Conservation (phyloP, 73 alveolate species). For the Paramecium bursaria region DNA sequence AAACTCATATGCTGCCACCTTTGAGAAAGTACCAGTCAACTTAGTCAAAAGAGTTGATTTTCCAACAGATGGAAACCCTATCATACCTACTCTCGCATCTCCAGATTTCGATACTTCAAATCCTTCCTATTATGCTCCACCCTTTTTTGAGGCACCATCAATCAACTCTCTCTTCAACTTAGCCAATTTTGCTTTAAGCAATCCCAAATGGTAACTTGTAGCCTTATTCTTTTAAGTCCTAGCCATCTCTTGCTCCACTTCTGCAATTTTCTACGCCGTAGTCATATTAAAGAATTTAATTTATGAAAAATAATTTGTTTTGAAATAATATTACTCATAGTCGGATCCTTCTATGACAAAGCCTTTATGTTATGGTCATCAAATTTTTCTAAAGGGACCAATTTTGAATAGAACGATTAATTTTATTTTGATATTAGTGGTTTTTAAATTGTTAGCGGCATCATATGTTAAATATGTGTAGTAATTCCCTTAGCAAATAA, state of each 20-base stretch:
- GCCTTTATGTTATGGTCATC: no score
- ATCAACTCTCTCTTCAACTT: slow-evolving; percentile 93
- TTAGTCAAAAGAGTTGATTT: slow-evolving; percentile 90
- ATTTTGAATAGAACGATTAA: no score
- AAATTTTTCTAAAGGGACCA: no score
- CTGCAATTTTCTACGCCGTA: slow-evolving; percentile 89
- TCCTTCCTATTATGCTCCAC: slow-evolving; percentile 97
- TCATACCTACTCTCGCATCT: slow-evolving; percentile 99
- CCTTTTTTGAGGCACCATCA: slow-evolving; percentile 88
- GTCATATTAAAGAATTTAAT: slow-evolving; percentile 72
- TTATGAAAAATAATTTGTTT: background rate
- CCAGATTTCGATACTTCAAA: slow-evolving; percentile 99
- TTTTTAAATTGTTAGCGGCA: no score
- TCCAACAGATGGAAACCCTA: slow-evolving; percentile 99
- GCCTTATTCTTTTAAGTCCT: slow-evolving; percentile 99
- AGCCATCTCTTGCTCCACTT: slow-evolving; percentile 97
- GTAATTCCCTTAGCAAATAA: no score
- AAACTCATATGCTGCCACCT: slow-evolving; percentile 98
- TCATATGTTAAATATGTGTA: no score
- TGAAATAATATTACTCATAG: background rate
- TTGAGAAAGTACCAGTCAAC: slow-evolving; percentile 90
- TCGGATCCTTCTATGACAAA: no score
- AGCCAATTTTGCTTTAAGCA: slow-evolving; percentile 98
- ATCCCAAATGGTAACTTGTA: slow-evolving; percentile 97
- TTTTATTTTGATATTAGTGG: no score